Evolutionary conservation across 202 grass and related monocot genomes (phyloP).

Genomic region (Eragrostis tef): DNA sequence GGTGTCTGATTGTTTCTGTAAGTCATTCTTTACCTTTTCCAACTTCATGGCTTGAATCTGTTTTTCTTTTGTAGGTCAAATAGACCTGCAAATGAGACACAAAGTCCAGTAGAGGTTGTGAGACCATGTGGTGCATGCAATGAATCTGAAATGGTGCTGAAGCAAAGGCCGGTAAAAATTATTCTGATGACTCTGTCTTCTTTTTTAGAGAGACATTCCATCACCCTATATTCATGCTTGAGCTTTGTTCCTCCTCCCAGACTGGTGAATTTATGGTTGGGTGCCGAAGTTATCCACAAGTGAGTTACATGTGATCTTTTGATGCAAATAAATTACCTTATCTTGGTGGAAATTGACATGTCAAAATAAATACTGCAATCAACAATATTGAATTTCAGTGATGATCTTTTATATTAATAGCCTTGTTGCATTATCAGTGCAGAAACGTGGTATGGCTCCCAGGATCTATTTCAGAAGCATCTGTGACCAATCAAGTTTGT

Average conservation of each 20-base stretch:
- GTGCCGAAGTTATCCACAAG: constrained; percentile 73
- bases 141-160: constrained; percentile 85
- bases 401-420: constrained; percentile 22
- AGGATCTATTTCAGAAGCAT: constrained; percentile 75
- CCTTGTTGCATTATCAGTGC: constrained; percentile 65
- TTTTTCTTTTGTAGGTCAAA: constrained; percentile 58
- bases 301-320: constrained; percentile 50
- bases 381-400: constrained; percentile 4
- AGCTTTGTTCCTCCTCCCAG: constrained; percentile 49
- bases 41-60: constrained; percentile 44
- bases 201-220: background rate
- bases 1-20: constrained; percentile 58
- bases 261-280: constrained; percentile 94
- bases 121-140: constrained; percentile 72
- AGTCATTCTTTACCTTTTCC: constrained; percentile 28
- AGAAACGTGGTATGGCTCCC: constrained; percentile 95
- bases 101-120: constrained; percentile 65
- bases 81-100: constrained; percentile 63
- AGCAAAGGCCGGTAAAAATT: constrained; percentile 59
- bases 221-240: constrained; percentile 14
- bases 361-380: background rate
- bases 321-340: constrained; percentile 20
- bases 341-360: constrained; percentile 15
- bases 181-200: constrained; percentile 11
- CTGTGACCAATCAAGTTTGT: constrained; percentile 78